These are phyloP conservation scores for Sclerotinia subarctica DNA, from an alignment of 2,329 filamentous ascomycete genomes.

Conservation along the genomic window DNA sequence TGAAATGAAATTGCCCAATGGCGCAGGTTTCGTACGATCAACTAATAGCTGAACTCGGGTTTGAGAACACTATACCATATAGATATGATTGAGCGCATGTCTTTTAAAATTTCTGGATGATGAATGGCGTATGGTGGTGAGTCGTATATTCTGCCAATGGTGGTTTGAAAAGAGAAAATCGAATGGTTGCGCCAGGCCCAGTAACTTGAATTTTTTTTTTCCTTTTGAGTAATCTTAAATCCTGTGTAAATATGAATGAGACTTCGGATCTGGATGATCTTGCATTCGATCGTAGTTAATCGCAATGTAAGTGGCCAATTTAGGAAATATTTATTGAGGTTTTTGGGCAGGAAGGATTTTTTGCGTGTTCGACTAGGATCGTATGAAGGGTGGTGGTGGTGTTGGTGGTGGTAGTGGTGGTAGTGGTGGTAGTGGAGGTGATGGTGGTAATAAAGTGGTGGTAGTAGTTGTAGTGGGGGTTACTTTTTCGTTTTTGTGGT, in stretches of 20 bases:
- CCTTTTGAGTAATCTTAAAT: background rate
- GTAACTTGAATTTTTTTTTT: background rate
- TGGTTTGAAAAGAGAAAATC: background rate
- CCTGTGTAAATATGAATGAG: background rate
- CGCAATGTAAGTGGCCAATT: background rate
- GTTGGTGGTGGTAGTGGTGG: background rate
- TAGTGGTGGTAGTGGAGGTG: background rate
- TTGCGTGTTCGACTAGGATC: background rate
- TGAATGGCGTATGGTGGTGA: background rate
- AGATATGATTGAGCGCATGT: constrained; percentile 18
- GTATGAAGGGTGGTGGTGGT: background rate
- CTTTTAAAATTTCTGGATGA: background rate
- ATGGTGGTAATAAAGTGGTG: background rate
- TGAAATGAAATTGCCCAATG: background rate
- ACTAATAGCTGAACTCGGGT: constrained; percentile 16
- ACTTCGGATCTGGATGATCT: constrained; percentile 17
- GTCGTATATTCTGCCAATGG: background rate
- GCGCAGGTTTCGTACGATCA: constrained; percentile 5
- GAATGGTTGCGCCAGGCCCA: constrained; percentile 13
- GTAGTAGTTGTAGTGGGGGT: background rate
- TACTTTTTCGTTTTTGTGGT: background rate
- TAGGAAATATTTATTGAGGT: background rate
- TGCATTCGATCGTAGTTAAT: constrained; percentile 18
- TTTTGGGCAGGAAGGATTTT: background rate
- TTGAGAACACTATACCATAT: constrained; percentile 15